Evolutionary conservation across 768 basidiomycete species (phyloP).

Genomic region (Psilocybe azurescens): DNA sequence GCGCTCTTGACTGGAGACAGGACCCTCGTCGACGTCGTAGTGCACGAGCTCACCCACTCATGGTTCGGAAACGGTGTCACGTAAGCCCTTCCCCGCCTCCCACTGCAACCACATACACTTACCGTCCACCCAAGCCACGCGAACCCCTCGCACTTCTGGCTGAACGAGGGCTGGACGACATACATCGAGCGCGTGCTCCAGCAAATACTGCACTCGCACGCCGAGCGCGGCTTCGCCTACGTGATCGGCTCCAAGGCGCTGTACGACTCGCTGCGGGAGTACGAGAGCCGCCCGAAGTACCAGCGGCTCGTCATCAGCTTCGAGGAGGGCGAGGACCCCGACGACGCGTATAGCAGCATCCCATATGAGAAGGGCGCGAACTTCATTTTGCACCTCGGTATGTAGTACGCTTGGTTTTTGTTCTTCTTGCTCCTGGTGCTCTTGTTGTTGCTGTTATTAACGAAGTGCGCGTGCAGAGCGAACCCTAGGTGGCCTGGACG

Average conservation of each 20-base stretch:
- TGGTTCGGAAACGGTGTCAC: constrained; percentile 95
- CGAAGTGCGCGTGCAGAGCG: constrained; percentile 47
- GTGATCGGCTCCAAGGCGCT: constrained; percentile 77
- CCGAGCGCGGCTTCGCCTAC: constrained; percentile 81
- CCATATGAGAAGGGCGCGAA: constrained; percentile 93
- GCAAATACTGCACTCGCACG: constrained; percentile 70
- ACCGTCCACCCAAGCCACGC: constrained; percentile 52
- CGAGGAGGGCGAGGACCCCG: constrained; percentile 74
- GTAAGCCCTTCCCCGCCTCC: constrained; percentile 32
- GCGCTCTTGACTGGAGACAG: constrained; percentile 89
- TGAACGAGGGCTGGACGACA: constrained; percentile 94
- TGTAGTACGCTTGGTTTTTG: too few species aligned
- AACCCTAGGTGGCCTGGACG: constrained; percentile 80
- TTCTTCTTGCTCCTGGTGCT: not conserved
- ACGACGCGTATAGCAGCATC: constrained; percentile 75
- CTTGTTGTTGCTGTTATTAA: not conserved
- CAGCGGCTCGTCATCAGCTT: constrained; percentile 83
- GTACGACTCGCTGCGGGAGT: constrained; percentile 69
- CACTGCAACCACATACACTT: too few species aligned
- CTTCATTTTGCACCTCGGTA: constrained; percentile 84
- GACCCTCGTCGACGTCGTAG: constrained; percentile 85
- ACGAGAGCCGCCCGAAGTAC: constrained; percentile 68
- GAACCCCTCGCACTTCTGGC: constrained; percentile 82
- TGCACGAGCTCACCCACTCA: constrained; percentile 86
- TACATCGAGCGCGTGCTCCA: constrained; percentile 88